These are phyloP conservation scores for Carex littledalei DNA, from an alignment of 176 grass and related monocot species.

Conservation along the genomic window DNA sequence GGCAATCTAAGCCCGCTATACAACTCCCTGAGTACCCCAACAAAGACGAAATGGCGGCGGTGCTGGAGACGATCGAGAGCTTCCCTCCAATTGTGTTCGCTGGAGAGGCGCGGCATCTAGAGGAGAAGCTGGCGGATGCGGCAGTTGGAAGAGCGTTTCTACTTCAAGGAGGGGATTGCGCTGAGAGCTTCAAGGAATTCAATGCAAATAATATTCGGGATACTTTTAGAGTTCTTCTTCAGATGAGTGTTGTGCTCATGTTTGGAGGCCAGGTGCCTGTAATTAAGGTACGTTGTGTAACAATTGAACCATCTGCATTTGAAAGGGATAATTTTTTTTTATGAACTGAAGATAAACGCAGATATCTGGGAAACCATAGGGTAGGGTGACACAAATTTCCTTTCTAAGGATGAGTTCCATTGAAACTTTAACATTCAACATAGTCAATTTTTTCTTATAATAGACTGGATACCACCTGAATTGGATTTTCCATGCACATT, in stretches of 20 bases:
- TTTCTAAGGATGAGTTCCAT: background rate
- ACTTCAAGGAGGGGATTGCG: slow-evolving; percentile 77
- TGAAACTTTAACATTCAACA: background rate
- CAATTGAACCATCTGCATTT: background rate
- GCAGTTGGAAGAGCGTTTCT: slow-evolving; percentile 70
- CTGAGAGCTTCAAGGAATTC: slow-evolving; percentile 90
- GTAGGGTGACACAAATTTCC: background rate
- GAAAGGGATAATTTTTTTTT: background rate
- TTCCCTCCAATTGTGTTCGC: slow-evolving; percentile 92
- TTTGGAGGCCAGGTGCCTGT: slow-evolving; percentile 75
- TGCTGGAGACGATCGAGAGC: slow-evolving; percentile 63
- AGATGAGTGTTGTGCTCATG: slow-evolving; percentile 87
- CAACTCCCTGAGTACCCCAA: slow-evolving; percentile 77
- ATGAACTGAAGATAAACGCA: background rate
- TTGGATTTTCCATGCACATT: background rate
- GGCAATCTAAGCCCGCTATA: slow-evolving; percentile 44
- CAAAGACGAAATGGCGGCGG: slow-evolving; percentile 43
- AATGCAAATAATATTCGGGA: slow-evolving; percentile 78
- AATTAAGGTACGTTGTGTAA: slow-evolving; percentile 45
- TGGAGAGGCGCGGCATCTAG: slow-evolving; percentile 69
- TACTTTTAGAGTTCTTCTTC: slow-evolving; percentile 67
- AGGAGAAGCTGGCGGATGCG: slow-evolving; percentile 74
- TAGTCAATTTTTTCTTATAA: background rate
- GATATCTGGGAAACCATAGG: background rate
- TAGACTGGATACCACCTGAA: background rate